These are phyloP conservation scores for Trichoderma atrobrunneum DNA, from an alignment of 2,329 filamentous ascomycete genomes.

Conservation along the genomic window DNA sequence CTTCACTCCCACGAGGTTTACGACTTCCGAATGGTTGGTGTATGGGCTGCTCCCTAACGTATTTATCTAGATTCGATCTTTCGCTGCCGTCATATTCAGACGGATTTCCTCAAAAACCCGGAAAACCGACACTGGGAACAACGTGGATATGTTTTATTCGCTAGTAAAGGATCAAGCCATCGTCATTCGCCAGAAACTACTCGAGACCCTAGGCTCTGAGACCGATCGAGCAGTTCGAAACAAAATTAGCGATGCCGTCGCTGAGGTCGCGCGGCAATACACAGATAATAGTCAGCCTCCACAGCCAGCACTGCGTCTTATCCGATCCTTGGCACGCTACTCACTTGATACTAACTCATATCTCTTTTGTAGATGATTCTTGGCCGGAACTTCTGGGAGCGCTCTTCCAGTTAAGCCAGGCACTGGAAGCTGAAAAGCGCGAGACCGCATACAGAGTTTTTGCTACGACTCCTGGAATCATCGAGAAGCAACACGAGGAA, in stretches of 20 bases:
- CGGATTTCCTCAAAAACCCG: slow-evolving; percentile 86
- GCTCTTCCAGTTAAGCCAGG: slow-evolving; percentile 88
- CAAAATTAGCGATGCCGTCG: slow-evolving; percentile 97
- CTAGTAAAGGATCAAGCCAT: slow-evolving; percentile 70
- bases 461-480: slow-evolving; percentile 89
- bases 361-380: slow-evolving; percentile 59
- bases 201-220: slow-evolving; percentile 74
- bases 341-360: slow-evolving; percentile 23
- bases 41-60: slow-evolving; percentile 3
- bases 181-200: slow-evolving; percentile 78
- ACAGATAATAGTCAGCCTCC: slow-evolving; percentile 73
- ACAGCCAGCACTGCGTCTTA: background rate
- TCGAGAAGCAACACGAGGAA: slow-evolving; percentile 92
- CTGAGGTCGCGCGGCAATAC: slow-evolving; percentile 92
- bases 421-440: slow-evolving; percentile 75
- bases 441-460: slow-evolving; percentile 96
- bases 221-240: slow-evolving; percentile 73
- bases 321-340: background rate
- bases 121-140: slow-evolving; percentile 69
- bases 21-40: background rate
- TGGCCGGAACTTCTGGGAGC: slow-evolving; percentile 88
- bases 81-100: slow-evolving; percentile 90
- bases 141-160: slow-evolving; percentile 81
- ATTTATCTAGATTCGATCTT: slow-evolving; percentile 66
- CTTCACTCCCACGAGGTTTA: background rate